A percentile compares a stretch with the other conserved stretches of the same genome.
Evolutionary conservation across 2,329 filamentous ascomycete species (phyloP).

Genomic region (Sclerotinia subarctica): DNA sequence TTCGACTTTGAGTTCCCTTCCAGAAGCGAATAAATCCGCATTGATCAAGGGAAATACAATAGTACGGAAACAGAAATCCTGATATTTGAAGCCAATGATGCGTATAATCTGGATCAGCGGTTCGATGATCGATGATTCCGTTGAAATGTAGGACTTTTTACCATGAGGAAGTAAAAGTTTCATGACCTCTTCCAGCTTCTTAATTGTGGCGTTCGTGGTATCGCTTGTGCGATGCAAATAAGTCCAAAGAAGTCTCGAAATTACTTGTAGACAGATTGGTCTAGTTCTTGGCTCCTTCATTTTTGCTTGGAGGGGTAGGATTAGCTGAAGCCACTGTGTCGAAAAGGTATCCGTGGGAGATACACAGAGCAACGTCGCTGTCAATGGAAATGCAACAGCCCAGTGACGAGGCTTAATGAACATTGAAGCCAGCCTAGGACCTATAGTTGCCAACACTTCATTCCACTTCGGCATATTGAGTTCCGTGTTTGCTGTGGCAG

Average conservation of each 20-base stretch:
- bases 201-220: conserved; percentile 59
- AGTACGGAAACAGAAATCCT: conserved; percentile 86
- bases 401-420: conserved; percentile 91
- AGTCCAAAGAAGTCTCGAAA: conserved; percentile 89
- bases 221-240: conserved; percentile 87
- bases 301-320: conserved; percentile 73
- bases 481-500: conserved; percentile 73
- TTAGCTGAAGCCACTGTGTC: conserved; percentile 80
- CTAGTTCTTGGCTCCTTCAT: conserved; percentile 80
- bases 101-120: conserved; percentile 91
- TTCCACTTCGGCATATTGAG: conserved; percentile 81
- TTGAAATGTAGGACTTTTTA: conserved; percentile 76
- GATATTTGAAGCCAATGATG: conserved; percentile 89
- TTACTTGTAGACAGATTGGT: conserved; percentile 78
- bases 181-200: conserved; percentile 87
- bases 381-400: conserved; percentile 82
- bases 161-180: conserved; percentile 78
- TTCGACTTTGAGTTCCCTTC: conserved; percentile 65
- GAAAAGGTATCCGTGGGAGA: conserved; percentile 82
- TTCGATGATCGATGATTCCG: conserved; percentile 79
- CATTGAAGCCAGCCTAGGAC: conserved; percentile 77
- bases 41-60: conserved; percentile 97
- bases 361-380: conserved; percentile 81
- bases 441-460: conserved; percentile 75
- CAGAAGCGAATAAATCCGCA: conserved; percentile 76